These are phyloP conservation scores for Akanthomyces dipterigenus DNA, from an alignment of 2,329 filamentous ascomycete species.

Conservation along the genomic window DNA sequence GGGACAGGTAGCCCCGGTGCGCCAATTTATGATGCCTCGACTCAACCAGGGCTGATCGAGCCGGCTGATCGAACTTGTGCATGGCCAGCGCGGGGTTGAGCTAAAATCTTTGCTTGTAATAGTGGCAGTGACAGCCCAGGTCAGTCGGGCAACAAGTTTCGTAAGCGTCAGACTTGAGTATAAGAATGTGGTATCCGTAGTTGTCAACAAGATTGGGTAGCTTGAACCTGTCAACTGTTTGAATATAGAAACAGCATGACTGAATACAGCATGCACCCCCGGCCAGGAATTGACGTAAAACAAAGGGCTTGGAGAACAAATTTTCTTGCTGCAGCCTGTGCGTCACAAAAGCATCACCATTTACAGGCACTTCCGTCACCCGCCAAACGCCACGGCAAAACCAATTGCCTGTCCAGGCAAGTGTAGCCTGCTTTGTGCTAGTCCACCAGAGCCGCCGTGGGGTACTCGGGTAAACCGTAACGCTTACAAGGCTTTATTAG, in stretches of 20 bases:
- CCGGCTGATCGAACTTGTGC: not conserved
- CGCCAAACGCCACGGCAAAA: not conserved
- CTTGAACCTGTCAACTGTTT: not conserved
- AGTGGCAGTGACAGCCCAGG: not conserved
- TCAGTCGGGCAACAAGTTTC: not conserved
- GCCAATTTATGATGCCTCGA: not conserved
- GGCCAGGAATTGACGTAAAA: not conserved
- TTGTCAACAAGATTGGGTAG: not conserved
- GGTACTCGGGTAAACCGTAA: not conserved
- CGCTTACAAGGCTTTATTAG: not conserved
- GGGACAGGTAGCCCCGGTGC: not conserved
- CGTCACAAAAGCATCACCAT: slow-evolving; percentile 8
- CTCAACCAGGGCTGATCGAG: not conserved
- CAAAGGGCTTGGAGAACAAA: not conserved
- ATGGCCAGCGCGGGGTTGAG: not conserved
- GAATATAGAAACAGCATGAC: not conserved
- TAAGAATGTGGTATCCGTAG: not conserved
- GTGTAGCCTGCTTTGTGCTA: not conserved
- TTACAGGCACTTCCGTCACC: not conserved
- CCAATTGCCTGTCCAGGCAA: slow-evolving; percentile 1
- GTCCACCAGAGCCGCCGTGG: not conserved
- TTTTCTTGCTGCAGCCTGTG: not conserved
- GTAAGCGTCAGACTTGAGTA: not conserved
- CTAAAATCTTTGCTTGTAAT: not conserved
- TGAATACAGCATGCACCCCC: not conserved